phyloP scores from a whole-genome alignment of 225 moss, liverwort and hornwort genomes.

The Marchantia polymorpha region DNA sequence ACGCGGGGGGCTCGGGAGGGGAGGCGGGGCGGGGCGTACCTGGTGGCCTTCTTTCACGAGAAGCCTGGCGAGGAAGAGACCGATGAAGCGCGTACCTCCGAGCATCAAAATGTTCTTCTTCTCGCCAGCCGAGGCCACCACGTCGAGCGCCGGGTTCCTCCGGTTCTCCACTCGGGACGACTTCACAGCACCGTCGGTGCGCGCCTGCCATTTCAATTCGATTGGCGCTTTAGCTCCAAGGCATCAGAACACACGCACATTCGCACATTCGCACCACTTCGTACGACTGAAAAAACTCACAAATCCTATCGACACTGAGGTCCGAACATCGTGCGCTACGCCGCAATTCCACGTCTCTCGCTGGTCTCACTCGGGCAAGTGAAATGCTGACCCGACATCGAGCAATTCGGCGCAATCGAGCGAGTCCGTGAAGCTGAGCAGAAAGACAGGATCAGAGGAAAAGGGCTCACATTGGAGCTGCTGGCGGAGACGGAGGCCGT shows the following conservation, averaged over 20 bases:
- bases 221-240: too few relatives aligned
- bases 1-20: not conserved
- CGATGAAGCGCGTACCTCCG: slow-evolving; percentile 96
- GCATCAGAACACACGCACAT: too few relatives aligned
- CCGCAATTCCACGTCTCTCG: too few relatives aligned
- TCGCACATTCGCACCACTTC: too few relatives aligned
- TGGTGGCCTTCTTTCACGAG: slow-evolving; percentile 85
- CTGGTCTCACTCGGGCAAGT: too few relatives aligned
- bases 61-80: slow-evolving; percentile 84
- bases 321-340: too few relatives aligned
- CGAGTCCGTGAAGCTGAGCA: too few relatives aligned
- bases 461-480: slow-evolving; percentile 20
- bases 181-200: slow-evolving; percentile 20
- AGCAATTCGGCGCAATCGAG: too few relatives aligned
- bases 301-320: too few relatives aligned
- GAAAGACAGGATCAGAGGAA: not conserved
- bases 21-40: slow-evolving; percentile 37
- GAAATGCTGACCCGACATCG: too few relatives aligned
- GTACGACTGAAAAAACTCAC: too few relatives aligned
- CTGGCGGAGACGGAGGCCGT: slow-evolving; percentile 1
- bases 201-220: slow-evolving; percentile 17
- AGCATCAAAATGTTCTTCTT: slow-evolving; percentile 80
- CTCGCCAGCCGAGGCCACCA: slow-evolving; percentile 47
- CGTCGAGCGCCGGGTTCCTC: slow-evolving; percentile 13
- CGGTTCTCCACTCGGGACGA: slow-evolving; percentile 7